A percentile compares a stretch with the other conserved stretches of the same genome.
phyloP scores from a whole-genome alignment of 2,329 filamentous ascomycete species.

The Blumeriella jaapii region DNA sequence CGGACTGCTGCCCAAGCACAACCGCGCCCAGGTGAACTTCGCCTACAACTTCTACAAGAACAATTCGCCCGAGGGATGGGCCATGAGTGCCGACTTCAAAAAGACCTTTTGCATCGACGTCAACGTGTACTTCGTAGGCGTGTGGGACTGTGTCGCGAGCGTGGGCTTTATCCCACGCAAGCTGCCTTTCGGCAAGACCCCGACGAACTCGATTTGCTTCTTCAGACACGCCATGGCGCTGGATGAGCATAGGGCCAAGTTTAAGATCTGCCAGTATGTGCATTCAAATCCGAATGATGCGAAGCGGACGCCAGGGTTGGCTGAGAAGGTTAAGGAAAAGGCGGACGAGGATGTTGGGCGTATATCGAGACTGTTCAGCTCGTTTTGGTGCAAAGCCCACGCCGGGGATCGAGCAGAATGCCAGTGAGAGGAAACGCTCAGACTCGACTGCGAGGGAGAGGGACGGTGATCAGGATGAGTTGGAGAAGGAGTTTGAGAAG shows the following conservation, averaged over 20 bases:
- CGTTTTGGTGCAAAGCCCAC: conserved; percentile 3
- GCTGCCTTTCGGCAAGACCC: conserved; percentile 29
- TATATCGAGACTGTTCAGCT: neutral
- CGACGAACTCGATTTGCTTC: conserved; percentile 28
- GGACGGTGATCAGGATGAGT: conserved; percentile 9
- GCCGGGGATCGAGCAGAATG: neutral
- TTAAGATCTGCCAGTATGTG: conserved; percentile 31
- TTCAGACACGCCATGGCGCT: conserved; percentile 35
- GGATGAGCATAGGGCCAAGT: conserved; percentile 34
- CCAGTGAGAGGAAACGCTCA: neutral
- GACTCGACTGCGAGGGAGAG: too few species aligned
- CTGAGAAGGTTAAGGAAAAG: neutral
- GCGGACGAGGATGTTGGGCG: neutral
- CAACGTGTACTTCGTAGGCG: conserved; percentile 32
- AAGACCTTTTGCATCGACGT: conserved; percentile 34
- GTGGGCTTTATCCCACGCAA: conserved; percentile 32
- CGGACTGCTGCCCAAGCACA: conserved; percentile 39
- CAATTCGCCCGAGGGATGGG: conserved; percentile 29
- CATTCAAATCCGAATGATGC: conserved; percentile 21
- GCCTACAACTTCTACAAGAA: conserved; percentile 35
- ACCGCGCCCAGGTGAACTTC: conserved; percentile 38
- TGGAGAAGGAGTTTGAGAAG: conserved; percentile 8
- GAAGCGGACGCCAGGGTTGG: neutral
- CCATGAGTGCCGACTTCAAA: conserved; percentile 33
- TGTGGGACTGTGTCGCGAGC: conserved; percentile 32